A percentile compares a stretch with the other conserved stretches of the same genome.
phyloP scores from a whole-genome alignment of 164 flowering plant species.

The Houttuynia cordata region DNA sequence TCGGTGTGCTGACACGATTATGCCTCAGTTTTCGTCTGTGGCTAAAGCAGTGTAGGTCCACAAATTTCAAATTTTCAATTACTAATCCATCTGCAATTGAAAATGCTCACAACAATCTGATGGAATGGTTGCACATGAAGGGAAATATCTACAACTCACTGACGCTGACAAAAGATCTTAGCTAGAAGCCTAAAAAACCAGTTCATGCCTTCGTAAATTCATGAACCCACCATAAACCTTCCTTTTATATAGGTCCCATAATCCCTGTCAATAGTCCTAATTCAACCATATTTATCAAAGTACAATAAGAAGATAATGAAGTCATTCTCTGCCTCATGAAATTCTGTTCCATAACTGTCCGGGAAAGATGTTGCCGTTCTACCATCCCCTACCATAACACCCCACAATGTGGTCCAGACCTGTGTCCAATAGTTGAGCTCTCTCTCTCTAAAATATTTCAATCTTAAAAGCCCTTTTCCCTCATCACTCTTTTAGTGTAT shows the following conservation, averaged over 20 bases:
- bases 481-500: not conserved
- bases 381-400: constrained; percentile 20
- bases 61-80: no score
- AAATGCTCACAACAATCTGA: not conserved
- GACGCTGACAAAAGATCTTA: not conserved
- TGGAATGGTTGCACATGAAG: not conserved
- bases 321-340: not conserved
- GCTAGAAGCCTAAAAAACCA: not conserved
- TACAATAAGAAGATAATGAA: not conserved
- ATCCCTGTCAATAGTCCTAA: no score
- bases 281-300: not conserved
- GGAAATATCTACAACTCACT: not conserved
- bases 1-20: not conserved
- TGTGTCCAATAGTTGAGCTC: not conserved
- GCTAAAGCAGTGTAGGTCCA: no score
- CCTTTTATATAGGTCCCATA: no score
- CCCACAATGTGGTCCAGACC: not conserved
- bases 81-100: no score
- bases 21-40: no score
- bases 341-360: not conserved
- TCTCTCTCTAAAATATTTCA: not conserved
- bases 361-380: constrained; percentile 28
- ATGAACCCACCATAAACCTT: no score
- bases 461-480: constrained; percentile 1
- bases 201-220: not conserved